Conservation (phyloP, 169 alveolate species). For the Cryptosporidium xiaoi region DNA sequence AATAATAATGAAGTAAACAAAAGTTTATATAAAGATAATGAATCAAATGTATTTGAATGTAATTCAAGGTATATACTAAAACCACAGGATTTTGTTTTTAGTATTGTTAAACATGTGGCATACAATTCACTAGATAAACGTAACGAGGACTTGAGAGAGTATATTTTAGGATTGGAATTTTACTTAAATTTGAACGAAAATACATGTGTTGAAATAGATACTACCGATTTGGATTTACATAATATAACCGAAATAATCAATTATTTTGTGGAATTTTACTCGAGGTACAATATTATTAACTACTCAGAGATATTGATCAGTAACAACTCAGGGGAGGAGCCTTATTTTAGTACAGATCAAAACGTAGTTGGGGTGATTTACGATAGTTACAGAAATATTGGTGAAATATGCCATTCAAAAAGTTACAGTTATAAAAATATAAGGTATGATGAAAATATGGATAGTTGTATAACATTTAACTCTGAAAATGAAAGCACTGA, state of each 20-base stretch:
- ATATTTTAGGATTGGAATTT: constrained; percentile 13
- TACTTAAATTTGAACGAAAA: constrained; percentile 10
- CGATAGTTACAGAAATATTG: background rate
- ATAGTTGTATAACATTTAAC: no score
- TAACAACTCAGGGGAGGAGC: background rate
- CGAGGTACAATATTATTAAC: constrained; percentile 41
- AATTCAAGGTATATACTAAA: constrained; percentile 7
- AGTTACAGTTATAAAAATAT: no score
- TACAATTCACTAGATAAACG: background rate
- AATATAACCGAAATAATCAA: constrained; percentile 37
- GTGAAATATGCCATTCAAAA: background rate
- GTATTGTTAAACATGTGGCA: background rate
- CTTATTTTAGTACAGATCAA: no score
- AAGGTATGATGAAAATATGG: no score
- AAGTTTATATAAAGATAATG: no score
- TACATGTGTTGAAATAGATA: constrained; percentile 24
- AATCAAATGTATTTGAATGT: background rate
- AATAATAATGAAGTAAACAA: background rate
- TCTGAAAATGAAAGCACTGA: no score
- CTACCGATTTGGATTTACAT: constrained; percentile 59
- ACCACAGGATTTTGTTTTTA: constrained; percentile 46
- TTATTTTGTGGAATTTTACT: constrained; percentile 22
- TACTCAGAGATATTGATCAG: constrained; percentile 41
- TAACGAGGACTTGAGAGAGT: background rate
- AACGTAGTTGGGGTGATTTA: no score